Base-by-base conservation (phyloP, 2,329 filamentous ascomycete species). In the Aspergillus fructus region DNA sequence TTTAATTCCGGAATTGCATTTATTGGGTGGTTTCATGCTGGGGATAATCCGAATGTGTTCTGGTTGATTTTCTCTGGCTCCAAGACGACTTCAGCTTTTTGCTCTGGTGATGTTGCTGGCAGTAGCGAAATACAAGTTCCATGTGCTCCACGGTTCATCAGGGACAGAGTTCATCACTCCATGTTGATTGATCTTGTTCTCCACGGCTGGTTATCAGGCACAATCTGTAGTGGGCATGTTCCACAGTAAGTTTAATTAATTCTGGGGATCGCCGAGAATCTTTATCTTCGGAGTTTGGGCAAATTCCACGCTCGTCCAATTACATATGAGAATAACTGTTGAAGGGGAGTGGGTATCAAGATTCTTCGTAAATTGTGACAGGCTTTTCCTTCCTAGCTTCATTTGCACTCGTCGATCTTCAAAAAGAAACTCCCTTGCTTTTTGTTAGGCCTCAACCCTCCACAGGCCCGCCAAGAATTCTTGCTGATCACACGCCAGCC, bases 401-500 rank as follows among this genome's bases (percentile, higher is more conserved):
- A 48, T 47, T 47, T 24, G 27, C 21, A 30, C 27, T 1, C 27
- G 27, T 24, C 45, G 24, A 33, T 30, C 15, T 23, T 37, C 4
- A 3, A 42, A 9, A 42, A 17, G 21, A 42, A n/a, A 12, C 17
- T 5, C 15, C 51, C 34, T 41, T 48, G 51, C 42, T n/a, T 47
- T 24, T 24, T 24, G 24, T 24, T 24, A 21, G 21, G 21, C 15
- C 2, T 19, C n/a, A 5, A 2, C 11, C 23, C 15, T 9, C 11
- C n/a, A 17, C 1, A 9, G 3, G 19, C 50, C 30, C 30, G 50
- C 50, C 50, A 53, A 53, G 50, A 19, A 53, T 45, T 15, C 9
- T 30, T 8, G 19, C 34, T 53, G 50, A 53, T 53, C 50, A 53
- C 50, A 53, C 41, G 50, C 43, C 21, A n/a, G 43, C 21, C 39